Base-by-base conservation (phyloP, 805 yeast genomes). In the Monosporozyma yasuniensis region DNA sequence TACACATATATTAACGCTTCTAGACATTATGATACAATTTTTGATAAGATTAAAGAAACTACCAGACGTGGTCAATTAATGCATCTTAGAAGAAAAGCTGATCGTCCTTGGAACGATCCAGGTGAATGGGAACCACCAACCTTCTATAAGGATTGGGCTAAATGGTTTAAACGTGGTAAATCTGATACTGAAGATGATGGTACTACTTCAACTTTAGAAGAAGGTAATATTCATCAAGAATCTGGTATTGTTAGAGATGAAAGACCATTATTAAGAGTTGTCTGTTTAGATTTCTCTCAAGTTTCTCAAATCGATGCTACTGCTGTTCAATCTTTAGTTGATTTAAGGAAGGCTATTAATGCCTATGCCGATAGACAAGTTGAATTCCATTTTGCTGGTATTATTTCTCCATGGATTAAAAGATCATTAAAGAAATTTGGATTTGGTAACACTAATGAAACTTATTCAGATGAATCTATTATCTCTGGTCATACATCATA, bases 101-200 rank as follows among this genome's bases (percentile, higher is more conserved):
- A 83, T 50, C 77, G 89, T 55, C 90, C 96, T 18, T 90, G 96
- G 96, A 89, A 89, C 63, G 91, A 89, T 61, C 89, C 89, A 16
- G 95, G 95, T 54, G 59, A 61, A 44, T 65, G 64, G 65, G 57
- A 60, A 44, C 86, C 80, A 32, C 69, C 72, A 32, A 53, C 53
- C 2, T 61, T 64, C 19, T 23, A 59, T 6, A 54, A 52, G 34
- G 55, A 55, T 18, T 42, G 57, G 27, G 60, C 58, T 32, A 42
- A 19, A 22, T 30, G 23, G 27, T 39, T 39, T 30, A 37, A 58
- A 60, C 32, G 57, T 18, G 58, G 47, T 34, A 35, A 58, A 60
- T 28, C 57, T 14, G 59, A 46, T 46, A 57, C 52, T 9, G 70
- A 54, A 16, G 16, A 18, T 25, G 28, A 16, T 21, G 48, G 28